Evolutionary conservation across 2,329 filamentous ascomycete species (phyloP).

Genomic region (Metarhizium humberi): DNA sequence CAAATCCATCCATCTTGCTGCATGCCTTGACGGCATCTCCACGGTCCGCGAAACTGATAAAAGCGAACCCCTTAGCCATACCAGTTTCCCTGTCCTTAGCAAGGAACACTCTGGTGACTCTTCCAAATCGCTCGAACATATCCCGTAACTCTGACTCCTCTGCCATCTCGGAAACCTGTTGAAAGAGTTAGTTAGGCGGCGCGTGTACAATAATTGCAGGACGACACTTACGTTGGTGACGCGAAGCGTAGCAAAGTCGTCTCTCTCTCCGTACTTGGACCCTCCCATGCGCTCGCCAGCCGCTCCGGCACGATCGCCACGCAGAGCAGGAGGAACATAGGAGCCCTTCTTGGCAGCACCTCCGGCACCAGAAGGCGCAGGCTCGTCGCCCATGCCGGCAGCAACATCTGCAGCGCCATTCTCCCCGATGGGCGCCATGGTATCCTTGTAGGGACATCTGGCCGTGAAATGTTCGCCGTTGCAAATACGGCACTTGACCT

Average conservation of each 20-base stretch:
- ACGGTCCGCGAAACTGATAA: conserved; percentile 92
- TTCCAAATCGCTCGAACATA: conserved; percentile 96
- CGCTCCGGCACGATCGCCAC: conserved; percentile 53
- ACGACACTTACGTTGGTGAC: conserved; percentile 83
- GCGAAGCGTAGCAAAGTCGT: conserved; percentile 90
- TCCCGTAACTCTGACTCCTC: conserved; percentile 93
- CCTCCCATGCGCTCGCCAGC: conserved; percentile 70
- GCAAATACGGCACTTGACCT: conserved; percentile 99
- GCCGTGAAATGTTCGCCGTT: conserved; percentile 98
- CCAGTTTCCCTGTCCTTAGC: conserved; percentile 97
- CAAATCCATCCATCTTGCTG: conserved; percentile 95
- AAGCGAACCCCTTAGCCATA: conserved; percentile 95
- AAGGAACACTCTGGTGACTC: conserved; percentile 93
- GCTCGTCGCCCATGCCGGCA: conserved; percentile 44
- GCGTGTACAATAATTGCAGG: conserved; percentile 1
- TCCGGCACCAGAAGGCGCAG: conserved; percentile 31
- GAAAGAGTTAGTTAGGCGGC: conserved; percentile 16
- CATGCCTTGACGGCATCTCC: conserved; percentile 84
- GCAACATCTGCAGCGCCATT: conserved; percentile 43
- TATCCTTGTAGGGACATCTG: conserved; percentile 98
- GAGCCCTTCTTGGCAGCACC: conserved; percentile 63
- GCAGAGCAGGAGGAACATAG: conserved; percentile 90
- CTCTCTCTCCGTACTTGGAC: conserved; percentile 85
- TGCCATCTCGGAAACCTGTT: conserved; percentile 87
- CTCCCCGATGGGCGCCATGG: conserved; percentile 81